Percentiles rank a stretch among this genome's conserved stretches.
Conservation (phyloP, 129 eudicot species). For the Helianthus tuberosus region DNA sequence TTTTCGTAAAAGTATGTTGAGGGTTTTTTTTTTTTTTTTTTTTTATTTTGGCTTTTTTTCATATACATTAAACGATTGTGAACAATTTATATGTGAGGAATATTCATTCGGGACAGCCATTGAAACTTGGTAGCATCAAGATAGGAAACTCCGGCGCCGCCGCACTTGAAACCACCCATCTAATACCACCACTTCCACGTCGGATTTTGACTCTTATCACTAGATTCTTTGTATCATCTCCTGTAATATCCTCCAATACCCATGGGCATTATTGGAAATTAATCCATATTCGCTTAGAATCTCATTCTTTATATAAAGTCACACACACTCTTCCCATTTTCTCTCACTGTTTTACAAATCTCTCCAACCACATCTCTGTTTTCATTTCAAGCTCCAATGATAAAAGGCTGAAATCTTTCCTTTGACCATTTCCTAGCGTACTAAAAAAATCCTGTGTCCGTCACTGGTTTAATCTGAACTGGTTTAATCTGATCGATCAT, state of each 20-base stretch:
- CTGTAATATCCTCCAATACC: slow-evolving; percentile 3
- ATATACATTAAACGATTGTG: too few species aligned
- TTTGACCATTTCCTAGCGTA: too few species aligned
- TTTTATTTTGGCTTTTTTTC: too few species aligned
- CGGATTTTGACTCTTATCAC: slow-evolving; percentile 27
- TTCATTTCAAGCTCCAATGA: neutral
- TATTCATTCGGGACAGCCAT: too few species aligned
- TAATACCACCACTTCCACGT: slow-evolving; percentile 26
- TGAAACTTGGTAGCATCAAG: neutral
- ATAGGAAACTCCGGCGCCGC: slow-evolving; percentile 34
- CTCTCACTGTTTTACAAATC: slow-evolving; percentile 3
- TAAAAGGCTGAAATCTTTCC: neutral
- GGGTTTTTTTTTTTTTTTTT: too few species aligned
- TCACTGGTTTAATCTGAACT: too few species aligned
- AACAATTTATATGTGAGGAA: neutral
- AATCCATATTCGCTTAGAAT: neutral
- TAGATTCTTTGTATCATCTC: slow-evolving; percentile 25
- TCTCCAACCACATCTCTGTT: slow-evolving; percentile 8
- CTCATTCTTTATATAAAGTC: slow-evolving; percentile 8
- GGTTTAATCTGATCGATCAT: too few species aligned
- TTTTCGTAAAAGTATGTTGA: too few species aligned
- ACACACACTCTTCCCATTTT: slow-evolving; percentile 20
- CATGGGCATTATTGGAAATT: slow-evolving; percentile 21
- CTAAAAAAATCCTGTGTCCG: too few species aligned
- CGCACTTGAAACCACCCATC: slow-evolving; percentile 31